Evolutionary conservation across 441 rosid species (phyloP).

Genomic region (Gossypium davidsonii): DNA sequence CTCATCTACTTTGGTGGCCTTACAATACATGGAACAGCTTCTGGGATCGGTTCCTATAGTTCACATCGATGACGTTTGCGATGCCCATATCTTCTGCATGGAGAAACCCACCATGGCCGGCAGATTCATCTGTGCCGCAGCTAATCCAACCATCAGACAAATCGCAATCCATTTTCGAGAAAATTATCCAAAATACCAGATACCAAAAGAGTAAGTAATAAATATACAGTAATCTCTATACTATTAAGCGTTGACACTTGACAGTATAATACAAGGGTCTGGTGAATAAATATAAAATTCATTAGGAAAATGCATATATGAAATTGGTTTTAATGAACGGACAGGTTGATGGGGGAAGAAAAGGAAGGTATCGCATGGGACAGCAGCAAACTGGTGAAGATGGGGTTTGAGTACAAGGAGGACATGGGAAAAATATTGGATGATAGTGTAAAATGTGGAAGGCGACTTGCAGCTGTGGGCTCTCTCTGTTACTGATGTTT

Average conservation of each 20-base stretch:
- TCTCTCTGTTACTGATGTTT: background rate
- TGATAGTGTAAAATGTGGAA: constrained; percentile 26
- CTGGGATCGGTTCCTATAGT: constrained; percentile 36
- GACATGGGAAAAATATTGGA: constrained; percentile 28
- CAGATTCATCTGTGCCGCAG: constrained; percentile 31
- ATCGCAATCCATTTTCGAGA: constrained; percentile 13
- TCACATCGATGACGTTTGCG: constrained; percentile 40
- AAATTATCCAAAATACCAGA: constrained; percentile 23
- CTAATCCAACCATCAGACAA: constrained; percentile 17
- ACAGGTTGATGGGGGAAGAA: constrained; percentile 26
- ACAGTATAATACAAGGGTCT: too few relatives aligned
- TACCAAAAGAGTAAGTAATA: constrained; percentile 23
- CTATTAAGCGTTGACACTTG: too few relatives aligned
- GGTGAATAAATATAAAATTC: too few relatives aligned
- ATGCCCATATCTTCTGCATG: constrained; percentile 42
- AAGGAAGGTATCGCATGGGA: constrained; percentile 19
- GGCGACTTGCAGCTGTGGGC: constrained; percentile 17
- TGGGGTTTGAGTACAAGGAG: constrained; percentile 32
- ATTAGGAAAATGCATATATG: too few relatives aligned
- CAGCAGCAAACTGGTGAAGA: constrained; percentile 24
- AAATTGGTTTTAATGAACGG: background rate
- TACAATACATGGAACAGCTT: constrained; percentile 24
- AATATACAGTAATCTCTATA: too few relatives aligned
- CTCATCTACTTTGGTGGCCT: background rate
- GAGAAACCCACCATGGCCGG: constrained; percentile 30